Evolutionary conservation across 805 yeast species (phyloP).

Genomic region (Scheffersomyces amazonensis): DNA sequence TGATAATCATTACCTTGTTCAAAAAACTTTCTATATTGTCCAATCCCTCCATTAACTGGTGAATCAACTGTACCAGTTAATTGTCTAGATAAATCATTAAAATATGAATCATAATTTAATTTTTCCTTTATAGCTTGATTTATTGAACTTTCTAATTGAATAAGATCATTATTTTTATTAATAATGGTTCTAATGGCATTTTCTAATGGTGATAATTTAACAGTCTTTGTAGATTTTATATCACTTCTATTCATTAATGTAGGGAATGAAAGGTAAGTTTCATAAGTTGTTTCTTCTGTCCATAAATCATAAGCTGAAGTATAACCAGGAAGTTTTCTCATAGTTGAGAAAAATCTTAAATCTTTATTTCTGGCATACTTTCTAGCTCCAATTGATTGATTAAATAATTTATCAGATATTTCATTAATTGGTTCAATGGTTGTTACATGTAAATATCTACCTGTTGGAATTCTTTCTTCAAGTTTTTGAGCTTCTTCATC

Average conservation of each 20-base stretch:
- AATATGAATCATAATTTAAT: constrained; percentile 45
- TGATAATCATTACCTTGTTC: constrained; percentile 35
- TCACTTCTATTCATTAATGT: constrained; percentile 84
- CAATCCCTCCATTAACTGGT: constrained; percentile 91
- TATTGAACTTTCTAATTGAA: constrained; percentile 62
- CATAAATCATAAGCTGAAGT: constrained; percentile 71
- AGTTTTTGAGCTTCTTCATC: constrained; percentile 56
- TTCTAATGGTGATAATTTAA: constrained; percentile 75
- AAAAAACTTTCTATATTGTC: constrained; percentile 73
- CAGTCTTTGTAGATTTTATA: constrained; percentile 45
- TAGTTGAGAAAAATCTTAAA: constrained; percentile 64
- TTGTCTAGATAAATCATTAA: constrained; percentile 66
- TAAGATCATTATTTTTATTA: constrained; percentile 68
- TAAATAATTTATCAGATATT: constrained; percentile 42
- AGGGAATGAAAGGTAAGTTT: constrained; percentile 76
- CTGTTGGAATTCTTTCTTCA: constrained; percentile 53
- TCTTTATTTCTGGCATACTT: constrained; percentile 75
- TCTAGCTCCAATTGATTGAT: constrained; percentile 59
- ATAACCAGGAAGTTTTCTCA: constrained; percentile 72
- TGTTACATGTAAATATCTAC: constrained; percentile 69
- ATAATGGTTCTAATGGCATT: constrained; percentile 71
- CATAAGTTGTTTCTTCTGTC: constrained; percentile 85
- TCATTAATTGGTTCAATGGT: constrained; percentile 69
- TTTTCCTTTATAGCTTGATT: constrained; percentile 51
- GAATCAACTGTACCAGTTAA: constrained; percentile 86